Conservation (phyloP, 2,329 filamentous ascomycete species). For the Fusarium penzigii region DNA sequence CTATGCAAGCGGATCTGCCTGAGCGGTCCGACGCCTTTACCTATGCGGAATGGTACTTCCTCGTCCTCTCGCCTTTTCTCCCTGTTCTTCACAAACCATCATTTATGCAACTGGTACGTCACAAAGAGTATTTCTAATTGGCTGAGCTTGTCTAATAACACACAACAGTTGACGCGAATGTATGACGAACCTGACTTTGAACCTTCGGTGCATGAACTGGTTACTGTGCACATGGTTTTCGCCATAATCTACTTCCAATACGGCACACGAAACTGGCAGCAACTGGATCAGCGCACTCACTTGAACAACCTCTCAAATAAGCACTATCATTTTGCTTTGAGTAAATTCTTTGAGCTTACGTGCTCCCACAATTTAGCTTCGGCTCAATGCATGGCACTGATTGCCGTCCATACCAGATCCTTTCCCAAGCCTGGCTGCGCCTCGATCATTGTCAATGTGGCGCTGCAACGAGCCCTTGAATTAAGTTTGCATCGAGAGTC, state of each 20-base stretch:
- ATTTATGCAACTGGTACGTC: conserved; percentile 66
- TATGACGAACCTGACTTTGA: conserved; percentile 69
- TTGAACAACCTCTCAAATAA: conserved; percentile 69
- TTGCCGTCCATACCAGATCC: conserved; percentile 71
- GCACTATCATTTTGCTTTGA: conserved; percentile 76
- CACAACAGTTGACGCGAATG: conserved; percentile 57
- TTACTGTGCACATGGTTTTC: conserved; percentile 77
- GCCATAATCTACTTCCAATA: conserved; percentile 78
- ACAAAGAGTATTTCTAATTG: not conserved
- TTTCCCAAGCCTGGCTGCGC: conserved; percentile 80
- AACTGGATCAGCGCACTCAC: conserved; percentile 52
- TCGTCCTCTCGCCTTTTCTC: conserved; percentile 69
- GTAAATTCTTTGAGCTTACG: conserved; percentile 66
- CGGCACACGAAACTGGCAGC: conserved; percentile 66
- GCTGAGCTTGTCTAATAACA: conserved; percentile 8
- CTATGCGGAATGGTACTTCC: conserved; percentile 75
- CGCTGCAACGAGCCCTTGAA: conserved; percentile 71
- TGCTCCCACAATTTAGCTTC: conserved; percentile 63
- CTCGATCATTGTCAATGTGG: conserved; percentile 65
- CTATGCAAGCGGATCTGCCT: conserved; percentile 61
- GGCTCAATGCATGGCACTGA: conserved; percentile 72
- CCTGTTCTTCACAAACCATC: conserved; percentile 77
- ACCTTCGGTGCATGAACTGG: conserved; percentile 64
- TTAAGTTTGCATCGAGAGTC: conserved; percentile 73
- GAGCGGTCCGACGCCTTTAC: conserved; percentile 63